A percentile compares a stretch with the other conserved stretches of the same genome.
These are phyloP conservation scores for Vigna reflexopilosa DNA, from an alignment of 306 rosid species.

Conservation along the genomic window DNA sequence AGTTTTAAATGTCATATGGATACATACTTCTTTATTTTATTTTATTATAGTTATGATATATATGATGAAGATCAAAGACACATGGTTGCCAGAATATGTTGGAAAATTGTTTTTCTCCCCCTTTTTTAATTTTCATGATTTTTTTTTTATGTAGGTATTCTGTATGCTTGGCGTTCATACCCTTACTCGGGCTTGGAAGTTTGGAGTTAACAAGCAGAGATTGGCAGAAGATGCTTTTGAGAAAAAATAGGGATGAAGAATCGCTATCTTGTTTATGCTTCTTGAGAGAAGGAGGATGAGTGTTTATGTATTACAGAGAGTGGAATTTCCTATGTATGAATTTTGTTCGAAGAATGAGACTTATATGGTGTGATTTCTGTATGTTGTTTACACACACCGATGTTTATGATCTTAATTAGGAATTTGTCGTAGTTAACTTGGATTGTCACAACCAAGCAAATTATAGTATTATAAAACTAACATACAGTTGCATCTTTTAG, in stretches of 20 bases:
- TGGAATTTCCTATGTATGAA: constrained; percentile 14
- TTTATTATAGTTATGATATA: background rate
- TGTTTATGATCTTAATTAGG: constrained; percentile 33
- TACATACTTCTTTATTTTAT: background rate
- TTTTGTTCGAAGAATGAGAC: constrained; percentile 29
- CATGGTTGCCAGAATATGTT: background rate
- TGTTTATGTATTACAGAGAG: constrained; percentile 39
- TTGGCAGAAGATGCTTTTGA: constrained; percentile 33
- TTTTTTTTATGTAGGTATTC: constrained; percentile 52
- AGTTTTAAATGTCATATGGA: background rate
- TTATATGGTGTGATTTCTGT: constrained; percentile 26
- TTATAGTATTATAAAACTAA: constrained; percentile 19
- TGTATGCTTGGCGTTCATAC: constrained; percentile 15
- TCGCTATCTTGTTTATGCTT: constrained; percentile 13
- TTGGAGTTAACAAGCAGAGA: constrained; percentile 19
- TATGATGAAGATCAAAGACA: constrained; percentile 23
- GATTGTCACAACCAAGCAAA: constrained; percentile 35
- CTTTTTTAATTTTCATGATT: background rate
- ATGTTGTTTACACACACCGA: constrained; percentile 8
- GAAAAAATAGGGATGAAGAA: constrained; percentile 33
- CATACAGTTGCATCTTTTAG: constrained; percentile 22
- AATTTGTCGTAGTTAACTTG: constrained; percentile 31
- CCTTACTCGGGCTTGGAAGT: constrained; percentile 3
- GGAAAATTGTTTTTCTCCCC: background rate
- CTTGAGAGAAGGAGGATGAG: constrained; percentile 41